Evolutionary conservation across 108 stramenopile species (phyloP).

Genomic region (Cyclotella choctawhatcheeana): DNA sequence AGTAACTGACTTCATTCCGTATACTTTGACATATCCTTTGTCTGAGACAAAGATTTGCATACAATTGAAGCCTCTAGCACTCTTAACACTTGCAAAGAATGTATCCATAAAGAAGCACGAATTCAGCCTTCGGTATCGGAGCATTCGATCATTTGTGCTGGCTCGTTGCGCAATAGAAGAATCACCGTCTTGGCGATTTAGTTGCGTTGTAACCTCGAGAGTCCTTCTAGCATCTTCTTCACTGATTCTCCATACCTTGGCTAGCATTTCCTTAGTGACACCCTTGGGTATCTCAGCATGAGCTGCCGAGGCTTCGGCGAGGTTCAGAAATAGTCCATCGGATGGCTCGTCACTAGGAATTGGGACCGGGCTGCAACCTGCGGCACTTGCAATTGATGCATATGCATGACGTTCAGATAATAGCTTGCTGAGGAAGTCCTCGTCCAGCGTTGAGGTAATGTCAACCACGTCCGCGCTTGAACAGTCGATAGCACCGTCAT

Average conservation of each 20-base stretch:
- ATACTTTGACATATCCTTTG: slow-evolving; percentile 29
- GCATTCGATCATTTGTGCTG: slow-evolving; percentile 11
- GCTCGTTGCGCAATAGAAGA: not conserved
- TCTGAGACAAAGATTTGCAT: slow-evolving; percentile 39
- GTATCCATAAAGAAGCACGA: slow-evolving; percentile 38
- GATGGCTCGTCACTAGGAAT: not conserved
- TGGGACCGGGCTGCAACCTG: not conserved
- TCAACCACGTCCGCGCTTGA: too few species aligned
- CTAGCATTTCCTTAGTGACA: slow-evolving; percentile 27
- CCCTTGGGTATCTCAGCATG: slow-evolving; percentile 13
- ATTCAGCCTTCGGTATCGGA: not conserved
- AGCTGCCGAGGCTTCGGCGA: not conserved
- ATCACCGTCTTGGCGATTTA: slow-evolving; percentile 6
- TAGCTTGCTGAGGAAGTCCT: too few species aligned
- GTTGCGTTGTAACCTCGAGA: slow-evolving; percentile 27
- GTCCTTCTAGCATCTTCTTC: slow-evolving; percentile 25
- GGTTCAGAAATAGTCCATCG: not conserved
- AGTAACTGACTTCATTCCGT: slow-evolving; percentile 18
- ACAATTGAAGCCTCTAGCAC: slow-evolving; percentile 23
- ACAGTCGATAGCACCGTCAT: not conserved
- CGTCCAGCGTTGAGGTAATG: too few species aligned
- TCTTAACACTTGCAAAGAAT: slow-evolving; percentile 23
- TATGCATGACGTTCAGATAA: too few species aligned
- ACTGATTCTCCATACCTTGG: slow-evolving; percentile 45
- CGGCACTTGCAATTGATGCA: too few species aligned